Evolutionary conservation across 2,329 filamentous ascomycete genomes (phyloP), one percentile per base, ranked within the genome.

Genomic region (Fusarium floridanum): DNA sequence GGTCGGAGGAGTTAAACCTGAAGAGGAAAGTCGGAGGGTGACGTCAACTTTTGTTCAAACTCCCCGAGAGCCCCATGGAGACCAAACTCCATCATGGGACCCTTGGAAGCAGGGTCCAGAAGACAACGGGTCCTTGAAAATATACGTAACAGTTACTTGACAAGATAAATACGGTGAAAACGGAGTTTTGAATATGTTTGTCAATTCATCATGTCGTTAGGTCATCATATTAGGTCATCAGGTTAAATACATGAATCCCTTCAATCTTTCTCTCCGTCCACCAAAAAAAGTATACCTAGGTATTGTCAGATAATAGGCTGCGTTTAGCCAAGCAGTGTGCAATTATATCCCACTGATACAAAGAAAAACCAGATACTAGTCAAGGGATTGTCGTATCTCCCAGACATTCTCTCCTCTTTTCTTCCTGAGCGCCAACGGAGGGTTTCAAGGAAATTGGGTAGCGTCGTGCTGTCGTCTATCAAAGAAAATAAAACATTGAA

Each of bases 201-300:
- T 57, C 55, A 53, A 59, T 74, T 76, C 74, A 61, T 77, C 53
- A 76, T 64, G 17, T 77, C 76, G 45, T 77, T 62, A 75, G 56
- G 56, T 78, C 76, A 53, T 78, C 65, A 55, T 66, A 77, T 70
- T 72, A 70, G 61, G 61, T 74, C 70, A 53, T 76, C 45, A 69
- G 57, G 61, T 55, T 70, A 75, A 66, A 63, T 77, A 77, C 73
- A 74, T 37, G 64, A 43, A 76, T 22, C 66, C 48, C 68, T 39
- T 61, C 61, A 29, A 29, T 53, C 45, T 53, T 50, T 43, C 32
- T 61, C 27, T 29, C 27, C 27, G 27, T 27, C 64, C 55, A 11
- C 65, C 14, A 16, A 27, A 32, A 32, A 50, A 29, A 53, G 48
- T 53, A 48, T 48, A 48, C 43, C 43, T 48, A 48, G 43, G 43